Percentiles rank a stretch among this genome's conserved stretches.
These are phyloP conservation scores for Leptographium radiaticola DNA, from an alignment of 2,329 filamentous ascomycete species.

Conservation along the genomic window DNA sequence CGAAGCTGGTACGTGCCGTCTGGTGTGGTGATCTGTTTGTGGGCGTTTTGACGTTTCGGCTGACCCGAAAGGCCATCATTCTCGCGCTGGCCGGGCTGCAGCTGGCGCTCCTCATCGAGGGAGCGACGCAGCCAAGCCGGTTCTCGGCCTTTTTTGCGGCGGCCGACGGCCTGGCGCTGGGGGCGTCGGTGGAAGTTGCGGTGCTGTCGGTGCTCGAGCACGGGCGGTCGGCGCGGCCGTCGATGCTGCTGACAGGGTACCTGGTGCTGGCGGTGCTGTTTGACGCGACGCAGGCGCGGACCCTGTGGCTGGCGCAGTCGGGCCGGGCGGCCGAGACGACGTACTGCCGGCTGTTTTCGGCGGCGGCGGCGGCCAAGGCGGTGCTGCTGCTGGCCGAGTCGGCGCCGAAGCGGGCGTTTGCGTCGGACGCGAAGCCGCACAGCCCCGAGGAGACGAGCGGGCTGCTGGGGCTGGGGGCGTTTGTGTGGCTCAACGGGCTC, in stretches of 20 bases:
- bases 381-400: slow-evolving; percentile 6
- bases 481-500: slow-evolving; percentile 22
- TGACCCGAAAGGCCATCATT: too few relatives aligned
- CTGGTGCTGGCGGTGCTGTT: slow-evolving; percentile 28
- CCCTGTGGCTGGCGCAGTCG: slow-evolving; percentile 31
- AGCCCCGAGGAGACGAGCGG: slow-evolving; percentile 23
- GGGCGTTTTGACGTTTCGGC: too few relatives aligned
- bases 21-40: too few relatives aligned
- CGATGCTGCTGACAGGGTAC: slow-evolving; percentile 27
- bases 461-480: slow-evolving; percentile 21
- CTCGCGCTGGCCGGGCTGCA: too few relatives aligned
- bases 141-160: neutral
- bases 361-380: slow-evolving; percentile 10
- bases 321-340: too few relatives aligned
- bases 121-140: neutral
- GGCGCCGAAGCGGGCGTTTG: neutral
- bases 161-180: slow-evolving; percentile 11
- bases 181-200: too few relatives aligned
- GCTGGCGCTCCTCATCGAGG: too few relatives aligned
- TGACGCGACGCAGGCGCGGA: slow-evolving; percentile 28
- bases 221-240: slow-evolving; percentile 23
- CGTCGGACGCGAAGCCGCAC: slow-evolving; percentile 10
- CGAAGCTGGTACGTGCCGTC: too few relatives aligned
- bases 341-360: too few relatives aligned
- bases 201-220: slow-evolving; percentile 20